Base-by-base conservation (phyloP, 352 stramenopile species). In the Phytophthora multivora region DNA sequence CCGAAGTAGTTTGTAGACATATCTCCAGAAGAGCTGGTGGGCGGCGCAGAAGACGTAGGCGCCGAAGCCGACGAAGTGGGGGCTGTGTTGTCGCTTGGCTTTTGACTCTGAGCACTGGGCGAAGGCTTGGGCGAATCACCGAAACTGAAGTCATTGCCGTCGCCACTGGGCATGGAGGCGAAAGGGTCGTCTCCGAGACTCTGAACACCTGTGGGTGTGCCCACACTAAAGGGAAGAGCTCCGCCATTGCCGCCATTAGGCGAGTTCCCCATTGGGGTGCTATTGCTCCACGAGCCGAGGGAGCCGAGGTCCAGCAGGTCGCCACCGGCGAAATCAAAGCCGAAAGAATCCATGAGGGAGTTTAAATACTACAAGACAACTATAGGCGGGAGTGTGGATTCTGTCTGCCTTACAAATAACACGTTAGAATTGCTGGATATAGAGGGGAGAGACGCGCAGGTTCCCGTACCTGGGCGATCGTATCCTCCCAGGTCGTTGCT, bases 171-270 rank as follows among this genome's bases (percentile, higher is more conserved):
- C 48, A 85, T 73, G 5, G 73, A 55, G 13, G 73, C 71, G 48
- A 94, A 94, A 5, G 80, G 74, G 50, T 94, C 83, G 40, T 94
- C 86, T 15, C 83, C 85, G 12, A 96, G 77, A 53, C 85, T 93
- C 59, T 89, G 83, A 6, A 96, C 80, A 42, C 87, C 87, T 25
- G 87, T 94, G 26, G 87, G 87, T 1, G 87, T 96, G 4, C 87
- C 87, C 38, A 96, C 83, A 63, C 84, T 94, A 62, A 96, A 94
- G 5, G 87, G 87, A 23, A 96, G 60, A 1, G 54, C 60, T 30
- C 64, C 59, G 12, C 56, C 53, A 26, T 42, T 60, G 4, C 75
- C 70, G 21, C 75, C 65, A 36, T 86, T 91, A 7, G 86, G 86
- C 7, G 86, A 94, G 42, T 79, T 87, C 30, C 83, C 78, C 39